These are phyloP conservation scores for Ophiocordyceps camponoti-saundersi DNA, from an alignment of 2,329 filamentous ascomycete species.

Conservation along the genomic window DNA sequence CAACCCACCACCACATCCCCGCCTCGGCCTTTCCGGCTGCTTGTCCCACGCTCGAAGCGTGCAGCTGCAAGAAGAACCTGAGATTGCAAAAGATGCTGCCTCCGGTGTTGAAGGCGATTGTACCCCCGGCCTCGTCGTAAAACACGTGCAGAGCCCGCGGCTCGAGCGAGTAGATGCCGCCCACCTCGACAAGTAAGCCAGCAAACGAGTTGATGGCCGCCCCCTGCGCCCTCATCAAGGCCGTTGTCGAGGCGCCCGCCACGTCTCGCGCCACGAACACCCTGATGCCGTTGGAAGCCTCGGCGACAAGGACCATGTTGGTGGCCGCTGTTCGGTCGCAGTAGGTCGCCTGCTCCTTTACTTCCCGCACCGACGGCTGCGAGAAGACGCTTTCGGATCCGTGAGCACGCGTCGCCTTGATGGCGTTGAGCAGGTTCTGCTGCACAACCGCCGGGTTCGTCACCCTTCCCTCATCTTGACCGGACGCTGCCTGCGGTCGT, in stretches of 20 bases:
- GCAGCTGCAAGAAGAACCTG: constrained; percentile 68
- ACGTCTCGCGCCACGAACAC: constrained; percentile 51
- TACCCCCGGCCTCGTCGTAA: constrained; percentile 60
- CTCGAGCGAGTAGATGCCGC: constrained; percentile 54
- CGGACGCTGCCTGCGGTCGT: constrained; percentile 2
- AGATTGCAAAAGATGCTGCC: constrained; percentile 92
- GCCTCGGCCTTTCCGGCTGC: constrained; percentile 44
- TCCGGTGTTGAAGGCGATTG: constrained; percentile 81
- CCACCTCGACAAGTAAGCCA: constrained; percentile 49
- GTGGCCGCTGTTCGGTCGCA: constrained; percentile 64
- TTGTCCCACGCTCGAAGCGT: constrained; percentile 35
- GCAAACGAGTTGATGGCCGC: constrained; percentile 53
- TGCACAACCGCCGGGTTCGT: constrained; percentile 45
- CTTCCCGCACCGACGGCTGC: constrained; percentile 50
- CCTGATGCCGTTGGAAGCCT: constrained; percentile 54
- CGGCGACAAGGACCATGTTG: constrained; percentile 54
- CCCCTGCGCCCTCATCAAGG: constrained; percentile 46
- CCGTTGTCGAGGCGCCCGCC: constrained; percentile 19
- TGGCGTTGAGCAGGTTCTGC: constrained; percentile 59
- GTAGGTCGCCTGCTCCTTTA: constrained; percentile 73
- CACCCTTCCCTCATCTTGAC: constrained; percentile 31
- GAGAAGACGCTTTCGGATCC: constrained; percentile 59
- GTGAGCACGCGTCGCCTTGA: constrained; percentile 62
- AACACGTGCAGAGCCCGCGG: constrained; percentile 65
- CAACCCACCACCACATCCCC: constrained; percentile 80